phyloP scores from a whole-genome alignment of 495 filamentous ascomycete species.

The Parathielavia hyrcaniae region DNA sequence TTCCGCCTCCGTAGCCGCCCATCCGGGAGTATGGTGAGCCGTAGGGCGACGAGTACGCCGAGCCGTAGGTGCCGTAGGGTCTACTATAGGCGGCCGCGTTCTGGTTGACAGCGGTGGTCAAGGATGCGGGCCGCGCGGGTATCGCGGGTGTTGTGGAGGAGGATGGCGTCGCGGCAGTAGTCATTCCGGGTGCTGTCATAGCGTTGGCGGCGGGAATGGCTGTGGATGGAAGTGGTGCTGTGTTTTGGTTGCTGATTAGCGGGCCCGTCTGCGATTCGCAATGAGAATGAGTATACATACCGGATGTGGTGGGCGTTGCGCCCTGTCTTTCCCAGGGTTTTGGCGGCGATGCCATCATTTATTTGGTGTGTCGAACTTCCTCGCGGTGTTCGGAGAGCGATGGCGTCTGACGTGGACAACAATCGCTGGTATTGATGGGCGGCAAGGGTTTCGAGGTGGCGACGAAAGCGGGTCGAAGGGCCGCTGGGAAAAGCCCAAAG shows the following conservation, averaged over 20 bases:
- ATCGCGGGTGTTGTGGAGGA: conserved; percentile 59
- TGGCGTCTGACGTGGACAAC: neutral
- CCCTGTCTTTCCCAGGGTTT: conserved; percentile 92
- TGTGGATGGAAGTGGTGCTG: conserved; percentile 37
- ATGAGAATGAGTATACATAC: conserved; percentile 32
- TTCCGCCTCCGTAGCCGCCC: conserved; percentile 35
- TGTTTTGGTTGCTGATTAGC: conserved; percentile 23
- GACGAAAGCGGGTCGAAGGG: conserved; percentile 10
- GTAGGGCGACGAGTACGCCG: conserved; percentile 41
- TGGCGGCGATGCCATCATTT: conserved; percentile 66
- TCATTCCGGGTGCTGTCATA: conserved; percentile 39
- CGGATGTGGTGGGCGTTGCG: conserved; percentile 49
- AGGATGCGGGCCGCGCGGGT: conserved; percentile 68
- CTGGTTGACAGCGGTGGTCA: conserved; percentile 71
- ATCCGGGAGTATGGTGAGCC: conserved; percentile 43
- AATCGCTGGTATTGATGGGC: neutral
- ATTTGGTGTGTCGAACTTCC: conserved; percentile 1
- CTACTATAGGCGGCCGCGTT: conserved; percentile 75
- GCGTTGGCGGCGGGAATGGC: conserved; percentile 39
- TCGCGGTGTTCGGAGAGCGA: neutral
- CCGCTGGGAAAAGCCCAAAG: neutral
- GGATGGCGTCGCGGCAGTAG: conserved; percentile 7
- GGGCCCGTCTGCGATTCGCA: neutral
- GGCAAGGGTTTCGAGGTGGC: conserved; percentile 19
- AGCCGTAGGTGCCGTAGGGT: conserved; percentile 40